Percentiles rank a stretch among this genome's conserved stretches.
phyloP scores from a whole-genome alignment of 352 stramenopile genomes.

The Pythium biforme region DNA sequence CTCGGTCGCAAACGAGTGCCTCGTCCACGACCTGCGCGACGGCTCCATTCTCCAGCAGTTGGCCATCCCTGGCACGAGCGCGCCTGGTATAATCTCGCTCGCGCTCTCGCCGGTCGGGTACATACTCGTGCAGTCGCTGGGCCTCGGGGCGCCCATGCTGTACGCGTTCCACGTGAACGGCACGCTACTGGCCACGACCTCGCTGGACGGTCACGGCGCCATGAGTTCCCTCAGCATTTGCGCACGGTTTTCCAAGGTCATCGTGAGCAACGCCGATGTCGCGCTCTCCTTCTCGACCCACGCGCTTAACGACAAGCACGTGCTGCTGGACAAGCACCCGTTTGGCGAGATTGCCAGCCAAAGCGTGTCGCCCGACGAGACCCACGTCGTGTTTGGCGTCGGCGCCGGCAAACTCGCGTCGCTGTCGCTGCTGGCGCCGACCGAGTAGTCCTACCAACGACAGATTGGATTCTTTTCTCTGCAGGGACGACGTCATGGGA shows the following conservation, averaged over 20 bases:
- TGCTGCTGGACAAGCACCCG: constrained; percentile 47
- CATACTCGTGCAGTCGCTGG: constrained; percentile 71
- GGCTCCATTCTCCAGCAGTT: constrained; percentile 65
- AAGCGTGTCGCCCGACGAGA: constrained; percentile 69
- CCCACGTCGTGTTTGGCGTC: constrained; percentile 69
- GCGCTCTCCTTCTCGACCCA: constrained; percentile 51
- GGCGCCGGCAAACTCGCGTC: constrained; percentile 52
- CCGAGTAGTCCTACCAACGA: not conserved
- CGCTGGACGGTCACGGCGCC: constrained; percentile 29
- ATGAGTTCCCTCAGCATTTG: constrained; percentile 62
- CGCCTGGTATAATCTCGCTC: constrained; percentile 53
- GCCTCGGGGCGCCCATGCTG: constrained; percentile 46
- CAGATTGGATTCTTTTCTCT: too few species aligned
- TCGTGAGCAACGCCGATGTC: constrained; percentile 56
- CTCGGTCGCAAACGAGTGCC: constrained; percentile 62
- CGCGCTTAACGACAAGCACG: constrained; percentile 42
- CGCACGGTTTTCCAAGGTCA: constrained; percentile 59
- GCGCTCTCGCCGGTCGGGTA: constrained; percentile 66
- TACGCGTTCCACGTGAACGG: constrained; percentile 81
- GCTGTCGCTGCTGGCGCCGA: constrained; percentile 37
- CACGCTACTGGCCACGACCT: constrained; percentile 42
- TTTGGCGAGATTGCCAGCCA: constrained; percentile 59
- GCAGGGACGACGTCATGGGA: too few species aligned
- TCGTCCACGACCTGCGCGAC: constrained; percentile 62
- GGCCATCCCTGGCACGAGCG: constrained; percentile 38